A percentile compares a stretch with the other conserved stretches of the same genome.
phyloP scores from a whole-genome alignment of 129 eudicot species.

The Flaveria linearis region DNA sequence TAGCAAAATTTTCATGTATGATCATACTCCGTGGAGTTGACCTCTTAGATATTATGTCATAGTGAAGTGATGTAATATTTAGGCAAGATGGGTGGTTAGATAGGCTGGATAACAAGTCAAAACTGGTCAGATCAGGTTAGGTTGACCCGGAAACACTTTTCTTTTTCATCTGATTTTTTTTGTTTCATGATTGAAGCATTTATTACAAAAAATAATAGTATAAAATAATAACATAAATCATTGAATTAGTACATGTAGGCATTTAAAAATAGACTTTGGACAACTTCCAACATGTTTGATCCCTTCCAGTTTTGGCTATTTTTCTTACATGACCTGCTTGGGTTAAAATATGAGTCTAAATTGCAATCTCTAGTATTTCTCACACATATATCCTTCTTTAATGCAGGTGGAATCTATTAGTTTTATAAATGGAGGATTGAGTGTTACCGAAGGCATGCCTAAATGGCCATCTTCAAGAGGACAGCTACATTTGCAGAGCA shows the following conservation, averaged over 20 bases:
- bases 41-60: not conserved
- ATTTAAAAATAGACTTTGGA: not conserved
- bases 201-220: not conserved
- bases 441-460: not conserved
- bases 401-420: constrained; percentile 73
- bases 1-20: not conserved
- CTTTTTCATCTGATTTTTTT: not conserved
- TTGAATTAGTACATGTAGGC: not conserved
- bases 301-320: not conserved
- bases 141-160: not conserved
- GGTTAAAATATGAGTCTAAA: not conserved
- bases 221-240: not conserved
- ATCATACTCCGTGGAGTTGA: not conserved
- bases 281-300: not conserved
- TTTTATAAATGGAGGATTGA: constrained; percentile 31
- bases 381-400: constrained; percentile 8
- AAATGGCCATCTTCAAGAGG: not conserved
- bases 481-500: constrained; percentile 21
- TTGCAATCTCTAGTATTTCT: not conserved
- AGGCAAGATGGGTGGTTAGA: constrained; percentile 4
- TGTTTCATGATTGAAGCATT: not conserved
- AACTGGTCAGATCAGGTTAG: not conserved
- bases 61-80: not conserved
- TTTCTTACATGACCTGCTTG: not conserved
- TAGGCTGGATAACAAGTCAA: not conserved